Evolutionary conservation across 768 basidiomycete genomes (phyloP), one percentile per base, ranked within the genome.

Genomic region (Crucibulum laeve): DNA sequence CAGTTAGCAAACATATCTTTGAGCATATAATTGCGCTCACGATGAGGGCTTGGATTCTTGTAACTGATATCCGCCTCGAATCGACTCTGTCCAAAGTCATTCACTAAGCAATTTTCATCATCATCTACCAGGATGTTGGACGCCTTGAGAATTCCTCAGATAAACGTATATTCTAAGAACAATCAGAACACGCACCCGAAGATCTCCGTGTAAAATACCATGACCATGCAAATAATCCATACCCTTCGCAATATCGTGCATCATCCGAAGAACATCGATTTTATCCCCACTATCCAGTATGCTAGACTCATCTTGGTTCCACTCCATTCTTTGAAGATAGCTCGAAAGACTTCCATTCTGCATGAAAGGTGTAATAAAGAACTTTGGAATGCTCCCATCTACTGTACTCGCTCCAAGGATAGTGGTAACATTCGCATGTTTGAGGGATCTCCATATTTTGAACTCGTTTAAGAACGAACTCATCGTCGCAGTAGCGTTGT

Each of bases 1-100:
- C 25, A 25, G 52, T 42, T 8, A 42, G 11, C 24, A 34, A 10
- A 17, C 18, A 10, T 28, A 17, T 19, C 25, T 36, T n/a, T 19
- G n/a, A 26, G 42, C 22, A 43, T 19, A 10, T 33, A n/a, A 40
- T 22, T 6, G 5, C 19, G 69, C 70, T 34, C 42, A 79, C 76
- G 62, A 41, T 63, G 60, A 14, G 59, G 59, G 2, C 62, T 50
- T 19, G 62, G 61, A 49, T 69, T 76, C 5, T 73, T 39, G 36
- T 38, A 42, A 32, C 33, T 11, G 10, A 48, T 15, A 0, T 76
- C 54, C 84, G 82, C 26, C 66, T 70, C 59, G 76, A 87, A 77
- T 60, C 80, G 76, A 47, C 73, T 79, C 54, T 89, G 80, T 2
- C 82, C 84, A 57, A 89, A 87, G 54, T 87, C 84, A 21, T 82